phyloP scores from a whole-genome alignment of 768 basidiomycete genomes.

The Dioszegia aurantiaca region DNA sequence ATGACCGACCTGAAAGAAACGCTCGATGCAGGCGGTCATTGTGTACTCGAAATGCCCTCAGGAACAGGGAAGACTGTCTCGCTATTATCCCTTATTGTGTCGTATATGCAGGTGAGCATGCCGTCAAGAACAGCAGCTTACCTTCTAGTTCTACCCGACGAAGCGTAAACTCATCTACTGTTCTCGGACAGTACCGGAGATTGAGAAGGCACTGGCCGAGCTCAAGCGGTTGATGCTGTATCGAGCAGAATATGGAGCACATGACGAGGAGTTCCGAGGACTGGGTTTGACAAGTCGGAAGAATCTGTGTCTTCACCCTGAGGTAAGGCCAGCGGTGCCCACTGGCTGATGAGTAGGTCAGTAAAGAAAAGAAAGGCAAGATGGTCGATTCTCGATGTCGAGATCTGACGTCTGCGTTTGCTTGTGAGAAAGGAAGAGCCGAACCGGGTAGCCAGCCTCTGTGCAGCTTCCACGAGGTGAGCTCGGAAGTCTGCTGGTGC shows the following conservation, averaged over 20 bases:
- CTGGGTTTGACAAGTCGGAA: slow-evolving; percentile 92
- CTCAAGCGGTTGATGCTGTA: slow-evolving; percentile 90
- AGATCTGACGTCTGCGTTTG: slow-evolving; percentile 82
- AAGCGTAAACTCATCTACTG: slow-evolving; percentile 95
- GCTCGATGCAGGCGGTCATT: slow-evolving; percentile 93
- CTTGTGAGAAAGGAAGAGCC: slow-evolving; percentile 74
- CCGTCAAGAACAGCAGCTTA: background rate
- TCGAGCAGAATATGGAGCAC: slow-evolving; percentile 63
- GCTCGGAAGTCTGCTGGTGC: too few species aligned
- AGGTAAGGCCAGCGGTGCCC: slow-evolving; percentile 57
- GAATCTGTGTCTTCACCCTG: slow-evolving; percentile 92
- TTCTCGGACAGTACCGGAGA: slow-evolving; percentile 98
- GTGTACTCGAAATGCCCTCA: slow-evolving; percentile 99
- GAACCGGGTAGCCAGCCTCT: slow-evolving; percentile 87
- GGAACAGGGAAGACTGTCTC: slow-evolving; percentile 99
- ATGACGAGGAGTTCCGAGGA: slow-evolving; percentile 79
- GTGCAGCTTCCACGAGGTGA: slow-evolving; percentile 93
- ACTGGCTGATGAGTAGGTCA: slow-evolving; percentile 60
- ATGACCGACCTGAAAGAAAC: slow-evolving; percentile 98
- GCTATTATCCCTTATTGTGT: slow-evolving; percentile 88
- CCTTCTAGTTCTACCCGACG: slow-evolving; percentile 76
- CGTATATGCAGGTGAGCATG: slow-evolving; percentile 81
- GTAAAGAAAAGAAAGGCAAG: slow-evolving; percentile 97
- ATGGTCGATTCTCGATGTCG: slow-evolving; percentile 95
- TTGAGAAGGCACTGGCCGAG: slow-evolving; percentile 95